Conservation (phyloP, 345 rosid genomes). For the Citrus australasica region DNA sequence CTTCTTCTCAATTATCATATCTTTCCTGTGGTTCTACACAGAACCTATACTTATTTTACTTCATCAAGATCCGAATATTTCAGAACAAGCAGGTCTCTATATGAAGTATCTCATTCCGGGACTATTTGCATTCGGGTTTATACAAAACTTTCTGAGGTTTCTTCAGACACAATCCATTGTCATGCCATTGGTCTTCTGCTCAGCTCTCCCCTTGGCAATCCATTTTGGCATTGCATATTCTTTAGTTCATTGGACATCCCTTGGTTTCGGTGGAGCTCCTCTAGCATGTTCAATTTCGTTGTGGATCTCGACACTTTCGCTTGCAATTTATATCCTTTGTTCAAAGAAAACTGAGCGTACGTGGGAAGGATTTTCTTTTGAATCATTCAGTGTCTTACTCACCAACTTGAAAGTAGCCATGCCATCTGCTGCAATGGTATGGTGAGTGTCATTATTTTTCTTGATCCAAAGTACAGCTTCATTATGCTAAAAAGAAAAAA, state of each 20-base stretch:
- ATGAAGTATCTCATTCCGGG: slow-evolving; percentile 61
- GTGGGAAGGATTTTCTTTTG: slow-evolving; percentile 54
- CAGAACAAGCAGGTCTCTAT: slow-evolving; percentile 53
- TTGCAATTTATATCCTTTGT: slow-evolving; percentile 41
- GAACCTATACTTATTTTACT: slow-evolving; percentile 45
- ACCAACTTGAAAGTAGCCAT: slow-evolving; percentile 46
- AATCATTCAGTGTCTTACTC: slow-evolving; percentile 31
- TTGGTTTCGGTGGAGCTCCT: slow-evolving; percentile 70
- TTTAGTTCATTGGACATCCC: slow-evolving; percentile 34
- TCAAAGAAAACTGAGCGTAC: slow-evolving; percentile 44
- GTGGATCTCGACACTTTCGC: slow-evolving; percentile 48
- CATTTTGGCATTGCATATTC: slow-evolving; percentile 46
- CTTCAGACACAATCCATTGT: slow-evolving; percentile 73
- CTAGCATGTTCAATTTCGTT: slow-evolving; percentile 64
- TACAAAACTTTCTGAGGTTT: slow-evolving; percentile 69
- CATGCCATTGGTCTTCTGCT: slow-evolving; percentile 40
- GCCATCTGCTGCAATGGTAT: slow-evolving; percentile 77
- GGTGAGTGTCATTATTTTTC: slow-evolving; percentile 36
- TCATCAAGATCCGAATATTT: slow-evolving; percentile 55
- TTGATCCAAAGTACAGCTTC: too few relatives aligned
- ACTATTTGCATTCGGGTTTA: slow-evolving; percentile 55
- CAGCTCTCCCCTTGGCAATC: slow-evolving; percentile 37
- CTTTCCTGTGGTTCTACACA: slow-evolving; percentile 58
- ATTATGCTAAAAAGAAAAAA: too few relatives aligned
- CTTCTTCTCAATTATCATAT: slow-evolving; percentile 43